Base-by-base conservation (phyloP, 805 yeast species). In the Metschnikowia orientalis region DNA sequence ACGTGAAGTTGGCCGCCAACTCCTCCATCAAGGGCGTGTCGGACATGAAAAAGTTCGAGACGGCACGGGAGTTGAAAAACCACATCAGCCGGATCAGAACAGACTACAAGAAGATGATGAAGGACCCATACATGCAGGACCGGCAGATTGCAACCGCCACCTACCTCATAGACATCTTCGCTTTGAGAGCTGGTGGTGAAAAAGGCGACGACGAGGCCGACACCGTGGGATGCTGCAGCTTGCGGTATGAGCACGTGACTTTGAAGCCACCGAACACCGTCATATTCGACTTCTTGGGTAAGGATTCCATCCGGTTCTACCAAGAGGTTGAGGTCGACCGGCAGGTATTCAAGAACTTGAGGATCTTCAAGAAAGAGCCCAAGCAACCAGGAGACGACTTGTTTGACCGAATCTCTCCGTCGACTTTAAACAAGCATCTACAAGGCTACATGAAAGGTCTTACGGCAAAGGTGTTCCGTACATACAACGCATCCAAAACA, bases 171-270 rank as follows among this genome's bases (percentile, higher is more conserved):
- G 97, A 90, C 63, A 78, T 81, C 3, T 80, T 90, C 51, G 97
- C 97, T 0, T 71, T 90, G 44, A 84, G 97, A 81, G 97, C 97
- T 1, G 97, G 97, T 56, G 96, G 97, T 49, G 97, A 90, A 59
- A 90, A 90, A 57, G 82, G 90, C 8, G 97, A 90, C 3, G 97
- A 90, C 47, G 97, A 89, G 55, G 97, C 97, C 2, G 97, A 90
- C 56, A 90, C 97, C 1, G 97, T 90, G 27, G 97, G 97, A 27
- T 90, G 97, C 61, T 90, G 97, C 62, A 89, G 97, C 1, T 71
- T 90, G 45, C 68, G 97, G 50, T 89, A 66, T 52, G 97, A 89
- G 56, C 97, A 89, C 59, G 74, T 90, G 26, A 80, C 89, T 1
- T 67, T 90, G 38, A 75, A 75, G 45, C 95, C 95, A 2, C 96